These are phyloP conservation scores for Kuraishia floccosa DNA, from an alignment of 805 yeast genomes.

Conservation along the genomic window DNA sequence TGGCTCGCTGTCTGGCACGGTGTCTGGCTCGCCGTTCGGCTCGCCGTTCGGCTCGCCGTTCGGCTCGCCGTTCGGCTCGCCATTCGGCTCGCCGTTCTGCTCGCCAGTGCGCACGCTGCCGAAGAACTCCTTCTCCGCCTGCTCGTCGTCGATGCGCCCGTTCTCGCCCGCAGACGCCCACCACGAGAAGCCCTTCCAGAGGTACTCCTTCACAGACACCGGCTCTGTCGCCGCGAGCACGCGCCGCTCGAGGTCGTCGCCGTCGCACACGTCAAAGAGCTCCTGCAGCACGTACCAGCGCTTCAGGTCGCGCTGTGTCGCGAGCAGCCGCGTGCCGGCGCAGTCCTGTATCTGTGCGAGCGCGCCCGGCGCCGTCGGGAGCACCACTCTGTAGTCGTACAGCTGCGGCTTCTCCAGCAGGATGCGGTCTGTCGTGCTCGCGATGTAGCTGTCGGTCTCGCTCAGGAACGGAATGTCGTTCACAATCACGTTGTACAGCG, in stretches of 20 bases:
- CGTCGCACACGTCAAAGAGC: constrained; percentile 7
- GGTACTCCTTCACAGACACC: constrained; percentile 41
- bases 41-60: neutral
- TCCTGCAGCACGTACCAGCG: constrained; percentile 18
- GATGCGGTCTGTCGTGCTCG: constrained; percentile 58
- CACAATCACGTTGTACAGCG: constrained; percentile 54
- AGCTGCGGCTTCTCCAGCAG: constrained; percentile 38
- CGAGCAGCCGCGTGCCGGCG: neutral
- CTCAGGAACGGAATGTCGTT: constrained; percentile 35
- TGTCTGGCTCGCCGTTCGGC: neutral
- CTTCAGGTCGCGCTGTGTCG: constrained; percentile 24
- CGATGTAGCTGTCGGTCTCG: constrained; percentile 31
- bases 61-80: neutral
- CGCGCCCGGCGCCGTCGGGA: constrained; percentile 7
- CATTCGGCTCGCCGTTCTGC: neutral
- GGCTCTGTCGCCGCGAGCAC: constrained; percentile 23
- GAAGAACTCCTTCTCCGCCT: constrained; percentile 19
- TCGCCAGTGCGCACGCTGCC: no score
- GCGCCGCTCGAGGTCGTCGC: constrained; percentile 2
- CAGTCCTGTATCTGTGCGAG: neutral
- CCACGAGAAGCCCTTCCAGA: constrained; percentile 70
- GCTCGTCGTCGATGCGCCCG: constrained; percentile 24
- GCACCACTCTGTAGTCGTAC: constrained; percentile 32
- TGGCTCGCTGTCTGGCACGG: neutral
- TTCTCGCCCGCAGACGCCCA: constrained; percentile 82